Percentiles rank a stretch among this genome's conserved stretches.
Evolutionary conservation across 768 basidiomycete genomes (phyloP).

Genomic region (Rhizopogon rudus): DNA sequence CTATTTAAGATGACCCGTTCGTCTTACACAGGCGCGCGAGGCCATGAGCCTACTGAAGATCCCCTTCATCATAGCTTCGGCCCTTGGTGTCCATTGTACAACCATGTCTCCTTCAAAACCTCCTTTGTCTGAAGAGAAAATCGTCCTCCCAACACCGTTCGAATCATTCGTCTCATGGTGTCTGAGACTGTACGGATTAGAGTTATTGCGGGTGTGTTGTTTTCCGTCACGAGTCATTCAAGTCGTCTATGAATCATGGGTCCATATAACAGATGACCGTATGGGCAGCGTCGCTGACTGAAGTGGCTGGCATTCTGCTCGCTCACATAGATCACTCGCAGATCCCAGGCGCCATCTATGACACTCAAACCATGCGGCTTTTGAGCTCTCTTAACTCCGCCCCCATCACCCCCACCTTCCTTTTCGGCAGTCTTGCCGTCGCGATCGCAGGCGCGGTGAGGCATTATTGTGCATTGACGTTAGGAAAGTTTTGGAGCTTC

Average conservation of each 20-base stretch:
- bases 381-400: neutral
- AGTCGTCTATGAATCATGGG: no score
- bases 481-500: constrained; percentile 24
- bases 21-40: no score
- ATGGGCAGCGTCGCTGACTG: neutral
- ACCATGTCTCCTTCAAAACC: constrained; percentile 43
- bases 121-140: constrained; percentile 10
- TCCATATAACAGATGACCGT: no score
- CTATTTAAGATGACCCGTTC: no score
- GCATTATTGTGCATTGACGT: constrained; percentile 15
- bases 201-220: no score
- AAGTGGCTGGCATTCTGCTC: neutral
- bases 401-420: constrained; percentile 7
- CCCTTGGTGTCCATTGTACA: constrained; percentile 34
- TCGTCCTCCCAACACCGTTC: no score
- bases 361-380: neutral
- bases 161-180: no score
- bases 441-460: constrained; percentile 17
- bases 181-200: no score
- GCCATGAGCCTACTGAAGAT: constrained; percentile 32
- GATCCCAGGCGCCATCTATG: neutral
- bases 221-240: no score
- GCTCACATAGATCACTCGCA: neutral
- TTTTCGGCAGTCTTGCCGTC: constrained; percentile 13
- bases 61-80: constrained; percentile 36